Percentiles rank a stretch among this genome's conserved stretches.
phyloP scores from a whole-genome alignment of 192 early-diverging fungal species.

The Rhizoclosmatium sp. region DNA sequence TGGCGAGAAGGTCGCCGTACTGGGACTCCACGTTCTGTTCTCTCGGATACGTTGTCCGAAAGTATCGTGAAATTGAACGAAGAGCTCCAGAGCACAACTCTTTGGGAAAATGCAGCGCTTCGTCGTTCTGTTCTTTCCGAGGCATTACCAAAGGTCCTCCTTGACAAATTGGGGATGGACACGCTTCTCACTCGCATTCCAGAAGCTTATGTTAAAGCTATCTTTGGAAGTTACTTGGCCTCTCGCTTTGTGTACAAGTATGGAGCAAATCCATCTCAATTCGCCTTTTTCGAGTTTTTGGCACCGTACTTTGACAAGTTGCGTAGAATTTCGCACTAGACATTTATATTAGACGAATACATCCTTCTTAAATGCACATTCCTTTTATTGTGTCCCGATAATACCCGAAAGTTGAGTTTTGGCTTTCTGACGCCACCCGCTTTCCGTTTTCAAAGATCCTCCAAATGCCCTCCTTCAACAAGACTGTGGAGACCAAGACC shows the following conservation, averaged over 20 bases:
- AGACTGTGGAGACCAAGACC: too few relatives aligned
- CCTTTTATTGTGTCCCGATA: too few relatives aligned
- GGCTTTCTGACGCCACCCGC: too few relatives aligned
- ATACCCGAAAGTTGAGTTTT: too few relatives aligned
- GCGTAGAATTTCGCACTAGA: too few relatives aligned
- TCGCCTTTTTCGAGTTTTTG: conserved; percentile 99
- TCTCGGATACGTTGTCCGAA: conserved; percentile 88
- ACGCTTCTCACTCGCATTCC: conserved; percentile 88
- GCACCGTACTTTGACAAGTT: conserved; percentile 65
- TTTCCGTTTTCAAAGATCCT: too few relatives aligned
- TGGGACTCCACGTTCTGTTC: conserved; percentile 77
- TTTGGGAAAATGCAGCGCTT: conserved; percentile 91
- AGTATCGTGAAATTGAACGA: conserved; percentile 94
- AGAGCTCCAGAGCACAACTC: conserved; percentile 88
- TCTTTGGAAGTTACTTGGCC: conserved; percentile 96
- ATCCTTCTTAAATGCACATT: too few relatives aligned
- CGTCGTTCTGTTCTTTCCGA: conserved; percentile 81
- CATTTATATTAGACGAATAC: too few relatives aligned
- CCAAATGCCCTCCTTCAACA: too few relatives aligned
- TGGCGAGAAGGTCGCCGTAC: conserved; percentile 88
- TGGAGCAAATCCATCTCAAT: conserved; percentile 89
- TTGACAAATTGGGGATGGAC: conserved; percentile 88
- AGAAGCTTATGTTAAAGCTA: conserved; percentile 92
- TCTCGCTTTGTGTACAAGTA: conserved; percentile 96
- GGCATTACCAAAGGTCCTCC: conserved; percentile 92